Evolutionary conservation across 805 yeast genomes (phyloP), one percentile per base, ranked within the genome.

Genomic region (Yarrowia sp.): DNA sequence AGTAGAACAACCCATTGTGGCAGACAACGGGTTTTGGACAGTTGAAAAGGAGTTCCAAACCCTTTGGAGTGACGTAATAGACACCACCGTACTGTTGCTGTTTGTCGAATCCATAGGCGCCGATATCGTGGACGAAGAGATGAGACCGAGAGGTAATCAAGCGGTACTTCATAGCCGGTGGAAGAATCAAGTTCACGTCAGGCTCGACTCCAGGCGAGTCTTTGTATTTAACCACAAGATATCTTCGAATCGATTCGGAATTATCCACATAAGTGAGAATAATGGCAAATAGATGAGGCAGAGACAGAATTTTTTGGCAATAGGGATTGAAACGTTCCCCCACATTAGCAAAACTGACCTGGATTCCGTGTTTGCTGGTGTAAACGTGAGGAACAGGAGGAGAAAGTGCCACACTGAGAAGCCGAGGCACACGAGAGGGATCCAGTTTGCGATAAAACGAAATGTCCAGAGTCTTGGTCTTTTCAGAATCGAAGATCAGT

Each of bases 311-410:
- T 15, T 53, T 35, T 35, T 53, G 59, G 11, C 19, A 38, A 11
- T 38, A 35, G 1, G 59, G 59, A 53, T 45, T 45, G 12, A 32
- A 16, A 36, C 45, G 38, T 2, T 38, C 59, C 16, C 19, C 36
- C 16, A 48, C 52, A 26, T 48, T 48, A 7, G 36, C 43, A 16
- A 38, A 40, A 3, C n/a, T 19, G 16, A 53, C 45, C 35, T 53
- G 59, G 8, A 53, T 53, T 10, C 59, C 59, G 36, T 53, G 15
- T n/a, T 53, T 53, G 59, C 45, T 38, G 35, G 59, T 53, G 43
- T 53, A 53, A 10, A 48, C 36, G 14, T 26, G n/a, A 14, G 1
- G 52, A 11, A 2, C 2, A 4, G 11, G 36, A 26, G 14, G 36
- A 26, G 52, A 7, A 36, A 48, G n/a, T 4, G 10, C n/a, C 36